Evolutionary conservation across 2,329 filamentous ascomycete species (phyloP), one percentile per base, ranked within the genome.

Genomic region (Fusarium compactum): DNA sequence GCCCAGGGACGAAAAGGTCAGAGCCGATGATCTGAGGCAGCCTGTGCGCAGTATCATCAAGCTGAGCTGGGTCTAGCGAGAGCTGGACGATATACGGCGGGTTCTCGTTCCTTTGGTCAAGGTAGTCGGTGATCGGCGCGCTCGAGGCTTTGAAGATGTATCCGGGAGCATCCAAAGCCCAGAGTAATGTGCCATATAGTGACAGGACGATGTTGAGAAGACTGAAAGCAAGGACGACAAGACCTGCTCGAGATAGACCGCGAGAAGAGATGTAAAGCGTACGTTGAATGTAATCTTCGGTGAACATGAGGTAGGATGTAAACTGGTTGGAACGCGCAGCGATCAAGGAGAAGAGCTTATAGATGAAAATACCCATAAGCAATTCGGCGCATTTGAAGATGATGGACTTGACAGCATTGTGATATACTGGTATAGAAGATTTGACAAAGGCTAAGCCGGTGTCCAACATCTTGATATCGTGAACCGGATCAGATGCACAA

Each of bases 301-400:
- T 32, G 24, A 72, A 72, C 70, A 72, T 72, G 0, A 72, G 69
- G n/a, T 72, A 72, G 3, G 70, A 51, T 2, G 69, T 70, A 7
- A 72, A 72, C 16, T 72, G 70, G 2, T 55, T 58, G 3, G 70
- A 72, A 5, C 65, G 48, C 6, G 69, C 69, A 0, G 70, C 70
- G 3, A 72, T 4, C 1, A 72, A 29, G 1, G 62, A 72, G 40
- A 72, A 70, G 1, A 70, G 15, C 10, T 72, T 72, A 4, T 57
- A 72, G 6, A 72, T 41, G 11, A 70, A 72, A 3, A 72, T 29
- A 0, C 57, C 62, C 66, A 72, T 72, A 22, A 70, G 44, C 3
- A 72, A 11, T 20, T 72, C 70, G 0, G 70, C 70, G 12, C 65
- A 67, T 34, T 62, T 72, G 8, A 72, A 72, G 2, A 72, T 68